Evolutionary conservation across 345 rosid genomes (phyloP), one percentile per base, ranked within the genome.

Genomic region (Clausena lansium): DNA sequence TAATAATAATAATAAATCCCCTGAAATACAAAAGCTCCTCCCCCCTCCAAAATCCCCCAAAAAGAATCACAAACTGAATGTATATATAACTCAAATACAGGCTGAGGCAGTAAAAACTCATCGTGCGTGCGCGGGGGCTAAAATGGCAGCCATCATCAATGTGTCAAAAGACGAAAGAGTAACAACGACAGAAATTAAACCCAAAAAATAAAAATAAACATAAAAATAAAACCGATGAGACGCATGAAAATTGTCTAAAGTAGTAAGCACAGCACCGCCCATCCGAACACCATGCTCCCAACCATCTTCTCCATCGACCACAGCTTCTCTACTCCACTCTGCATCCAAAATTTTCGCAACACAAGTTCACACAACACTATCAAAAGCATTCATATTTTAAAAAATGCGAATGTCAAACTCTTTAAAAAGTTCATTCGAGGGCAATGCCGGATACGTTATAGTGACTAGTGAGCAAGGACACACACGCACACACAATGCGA

Each of bases 241-340:
- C 57, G 66, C 45, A 60, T 65, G 27, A 65, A 69, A 20, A 1
- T n/a, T 78, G 70, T 76, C 85, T 89, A 85, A 62, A 72, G 55
- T 47, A 89, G 82, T 81, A 83, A 70, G 38, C 75, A 78, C 67
- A 85, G 36, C 78, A 83, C 24, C 1, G 75, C 84, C 76, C 80
- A 82, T 66, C 91, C 90, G 1, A 81, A n/a, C 25, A 59, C 86
- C 75, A 81, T 9, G 81, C 86, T 70, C 22, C 84, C 83, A 0
- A 9, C 81, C 83, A 89, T 67, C 82, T 54, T 81, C 75, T 70
- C 57, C 79, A 71, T 47, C 0, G 84, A 59, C 80, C 76, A 62
- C 33, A 77, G 58, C 79, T 83, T 84, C 82, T 80, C 87, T n/a
- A 41, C 89, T 73, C 85, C 90, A 32, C 89, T 88, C 93, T 90